Percentiles rank a stretch among this genome's conserved stretches.
Conservation (phyloP, 192 early-diverging fungal species). For the Rhizoclosmatium globosum region DNA sequence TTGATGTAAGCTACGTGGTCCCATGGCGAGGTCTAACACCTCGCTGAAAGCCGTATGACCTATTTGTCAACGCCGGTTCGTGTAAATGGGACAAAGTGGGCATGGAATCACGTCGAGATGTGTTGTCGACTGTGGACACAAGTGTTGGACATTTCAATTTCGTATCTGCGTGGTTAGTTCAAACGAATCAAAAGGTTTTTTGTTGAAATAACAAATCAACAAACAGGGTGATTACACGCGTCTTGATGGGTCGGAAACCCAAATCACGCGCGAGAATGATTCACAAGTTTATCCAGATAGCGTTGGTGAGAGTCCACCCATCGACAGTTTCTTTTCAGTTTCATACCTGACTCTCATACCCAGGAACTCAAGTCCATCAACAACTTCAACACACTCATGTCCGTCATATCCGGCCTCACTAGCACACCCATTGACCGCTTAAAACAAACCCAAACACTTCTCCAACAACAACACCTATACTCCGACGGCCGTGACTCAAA, state of each 20-base stretch:
- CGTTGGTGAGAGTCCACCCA: conserved; percentile 57
- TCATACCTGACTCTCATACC: no score
- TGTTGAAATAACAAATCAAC: no score
- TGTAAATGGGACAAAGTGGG: conserved; percentile 20
- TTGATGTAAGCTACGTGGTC: conserved; percentile 61
- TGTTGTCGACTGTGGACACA: conserved; percentile 56
- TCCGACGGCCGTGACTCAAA: neutral
- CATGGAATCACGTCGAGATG: conserved; percentile 40
- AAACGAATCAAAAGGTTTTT: no score
- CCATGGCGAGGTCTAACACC: no score
- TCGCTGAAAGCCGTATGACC: conserved; percentile 69
- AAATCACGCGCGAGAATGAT: conserved; percentile 70
- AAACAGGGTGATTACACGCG: conserved; percentile 70
- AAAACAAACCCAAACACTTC: conserved; percentile 68
- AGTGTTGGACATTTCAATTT: conserved; percentile 77
- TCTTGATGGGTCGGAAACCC: conserved; percentile 68
- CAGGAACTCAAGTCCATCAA: conserved; percentile 69
- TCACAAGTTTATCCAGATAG: conserved; percentile 75
- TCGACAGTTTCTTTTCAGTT: conserved; percentile 15
- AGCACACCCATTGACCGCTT: conserved; percentile 68
- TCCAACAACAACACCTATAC: conserved; percentile 25
- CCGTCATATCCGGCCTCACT: conserved; percentile 75
- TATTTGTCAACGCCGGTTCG: no score
- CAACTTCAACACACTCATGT: conserved; percentile 83
- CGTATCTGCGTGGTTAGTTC: conserved; percentile 64